Evolutionary conservation across 257 asterid species (phyloP), one percentile per base, ranked within the genome.

Genomic region (Petunia axillaris): DNA sequence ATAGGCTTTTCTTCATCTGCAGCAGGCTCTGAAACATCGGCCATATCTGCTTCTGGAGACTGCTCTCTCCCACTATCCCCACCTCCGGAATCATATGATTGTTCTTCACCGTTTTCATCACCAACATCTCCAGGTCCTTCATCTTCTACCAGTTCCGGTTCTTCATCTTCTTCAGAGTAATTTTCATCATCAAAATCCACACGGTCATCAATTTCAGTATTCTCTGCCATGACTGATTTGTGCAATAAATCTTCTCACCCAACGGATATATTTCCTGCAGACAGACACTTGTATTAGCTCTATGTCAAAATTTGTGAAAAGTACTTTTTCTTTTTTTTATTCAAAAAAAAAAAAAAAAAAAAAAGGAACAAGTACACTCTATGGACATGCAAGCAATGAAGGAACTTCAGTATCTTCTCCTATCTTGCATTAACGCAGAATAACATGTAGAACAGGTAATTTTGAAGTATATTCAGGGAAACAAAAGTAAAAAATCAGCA

Each of bases 131-230:
- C 93, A 78, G 89, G 85, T 66, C 87, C 92, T 77, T 89, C 97
- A 79, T 91, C 94, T 83, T 93, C 98, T 85, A 89, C 86, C 84
- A 89, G 91, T 73, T 94, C 97, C 85, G 85, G 90, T 68, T 90
- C 93, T 9, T 91, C 96, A 53, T 95, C 98, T 79, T 93, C 98
- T 83, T 92, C 97, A 2, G 88, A 81, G 85, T 90, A 94, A 86
- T 91, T 90, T 81, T 94, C 98, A 84, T 93, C 97, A 75, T 94
- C 98, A 77, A 94, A 91, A 77, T 95, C 98, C 85, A 93, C 98
- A 43, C 89, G 95, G 86, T 95, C 99, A 66, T 93, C 97, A 79
- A 90, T 85, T 85, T 95, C 98, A 83, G 90, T 87, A 85, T 90
- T 92, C 81, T 93, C 98, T 35, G 93, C 89, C 99, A 95, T 75